These are phyloP conservation scores for Diplodia scrobiculata DNA, from an alignment of 2,329 filamentous ascomycete species.

Conservation along the genomic window DNA sequence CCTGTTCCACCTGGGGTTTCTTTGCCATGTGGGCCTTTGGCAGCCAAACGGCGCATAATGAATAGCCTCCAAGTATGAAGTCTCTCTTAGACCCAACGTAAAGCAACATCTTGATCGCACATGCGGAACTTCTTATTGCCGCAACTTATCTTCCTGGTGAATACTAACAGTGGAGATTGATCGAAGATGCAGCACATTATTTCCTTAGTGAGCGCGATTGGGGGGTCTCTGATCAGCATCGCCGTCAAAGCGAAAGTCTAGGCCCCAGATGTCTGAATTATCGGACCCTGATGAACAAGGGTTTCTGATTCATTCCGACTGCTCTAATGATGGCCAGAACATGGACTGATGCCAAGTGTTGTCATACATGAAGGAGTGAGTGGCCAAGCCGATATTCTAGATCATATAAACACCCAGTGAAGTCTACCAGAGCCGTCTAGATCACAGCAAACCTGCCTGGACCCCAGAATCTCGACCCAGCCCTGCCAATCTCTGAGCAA, in stretches of 20 bases:
- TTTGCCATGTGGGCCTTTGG: not conserved
- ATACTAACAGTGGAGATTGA: not conserved
- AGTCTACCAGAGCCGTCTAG: slow-evolving; percentile 14
- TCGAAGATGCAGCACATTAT: not conserved
- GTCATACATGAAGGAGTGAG: not conserved
- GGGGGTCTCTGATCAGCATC: not conserved
- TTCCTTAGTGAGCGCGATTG: not conserved
- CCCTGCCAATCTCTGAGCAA: not conserved
- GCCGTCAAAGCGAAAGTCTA: not conserved
- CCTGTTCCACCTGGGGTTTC: not conserved
- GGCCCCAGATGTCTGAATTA: slow-evolving; percentile 6
- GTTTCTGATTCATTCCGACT: slow-evolving; percentile 11
- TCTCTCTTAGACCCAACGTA: not conserved
- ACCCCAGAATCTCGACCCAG: not conserved
- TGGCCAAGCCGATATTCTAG: not conserved
- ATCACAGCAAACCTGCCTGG: slow-evolving; percentile 7
- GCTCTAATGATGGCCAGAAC: not conserved
- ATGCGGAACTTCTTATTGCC: not conserved
- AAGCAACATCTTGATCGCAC: not conserved
- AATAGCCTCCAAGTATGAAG: not conserved
- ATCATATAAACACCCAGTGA: not conserved
- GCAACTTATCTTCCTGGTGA: no score
- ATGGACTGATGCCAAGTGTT: not conserved
- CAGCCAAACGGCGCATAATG: not conserved
- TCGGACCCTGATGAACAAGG: slow-evolving; percentile 23